Evolutionary conservation across 108 stramenopile species (phyloP), one percentile per base, ranked within the genome.

Genomic region (Cylindrotheca fusiformis): DNA sequence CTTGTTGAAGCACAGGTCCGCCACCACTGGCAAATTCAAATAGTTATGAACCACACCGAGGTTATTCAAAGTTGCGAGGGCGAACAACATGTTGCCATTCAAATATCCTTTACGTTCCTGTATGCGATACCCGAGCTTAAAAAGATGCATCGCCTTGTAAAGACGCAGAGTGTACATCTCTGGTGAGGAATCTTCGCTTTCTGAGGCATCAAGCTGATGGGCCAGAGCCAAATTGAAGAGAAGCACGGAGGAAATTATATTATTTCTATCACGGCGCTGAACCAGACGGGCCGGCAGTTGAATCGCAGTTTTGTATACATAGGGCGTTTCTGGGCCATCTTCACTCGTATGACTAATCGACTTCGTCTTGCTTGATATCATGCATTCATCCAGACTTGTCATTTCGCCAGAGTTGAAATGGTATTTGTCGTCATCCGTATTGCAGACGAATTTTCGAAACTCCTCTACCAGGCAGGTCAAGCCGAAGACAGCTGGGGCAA

Each of bases 11-110:
- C 62, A 72, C 32, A 58, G 55, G 14, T 52, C 22, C 32, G 71
- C 45, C 14, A 23, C 28, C 8, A 1, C 41, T 1, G 19, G 32
- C 25, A 58, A 53, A 32, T 53, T 46, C 52, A 72, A 46, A 24
- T 48, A 23, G 18, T 22, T 25, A 24, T 72, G 62, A 26, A 72
- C 58, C 31, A 63, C 50, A 25, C 71, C 71, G 48, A 72, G 52
- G 55, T 72, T 72, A 32, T 72, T 72, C 18, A 58, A 30, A n/a
- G 53, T 72, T 2, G 71, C 71, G 8, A 72, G 51, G 4, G 55
- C 52, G 23, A 63, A 63, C 4, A 52, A 6, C n/a, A 33, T 33
- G 24, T 63, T 63, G 31, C 5, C 2, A 32, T 52, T 46, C 19
- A 58, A 41, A 19, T 64, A 14, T 5, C 48, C 48, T 36, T 49